Evolutionary conservation across 495 filamentous ascomycete genomes (phyloP), one percentile per base, ranked within the genome.

Genomic region (Aspergillus asperescens): DNA sequence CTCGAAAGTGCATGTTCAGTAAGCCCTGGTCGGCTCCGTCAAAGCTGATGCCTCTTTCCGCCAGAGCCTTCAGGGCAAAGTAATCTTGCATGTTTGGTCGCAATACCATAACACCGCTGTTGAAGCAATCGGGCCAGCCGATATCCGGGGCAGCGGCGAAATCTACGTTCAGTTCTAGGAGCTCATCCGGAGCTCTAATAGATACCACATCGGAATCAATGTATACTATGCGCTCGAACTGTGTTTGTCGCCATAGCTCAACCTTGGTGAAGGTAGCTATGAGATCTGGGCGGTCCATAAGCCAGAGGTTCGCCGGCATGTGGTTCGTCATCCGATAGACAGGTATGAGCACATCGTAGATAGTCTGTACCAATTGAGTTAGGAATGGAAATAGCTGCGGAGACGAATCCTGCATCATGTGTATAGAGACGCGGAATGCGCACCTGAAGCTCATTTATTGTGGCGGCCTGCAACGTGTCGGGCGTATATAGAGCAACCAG

Each of bases 71-170:
- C 60, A 99, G 76, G 20, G 89, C 86, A 62, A 86, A 85, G 67
- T 93, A 96, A 52, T 94, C 90, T 47, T 85, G 85, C 77, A 89
- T 71, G 66, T 95, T 88, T 15, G 93, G 93, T 22, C 80, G 85
- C 38, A 97, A 68, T 37, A 87, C 88, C 88, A 99, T 93, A 44
- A 99, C 77, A 52, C 93, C 93, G 39, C 88, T 91, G 73, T 99
- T 99, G 79, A 99, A 99, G 55, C 89, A 81, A 72, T 99, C 93
- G 25, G 93, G 93, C 94, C 94, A 99, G 61, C 93, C 93, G 59
- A 97, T 86, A 63, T 99, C 93, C 27, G 93, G 94, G 12, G 86
- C 89, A 2, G 93, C 93, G 3, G 90, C 89, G 62, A 99, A 96
- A 29, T 82, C 71, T 44, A 83, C 77, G 4, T 85, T 71, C 48